Conservation (phyloP, 2,329 filamentous ascomycete species). For the Pseudonectria buxi region DNA sequence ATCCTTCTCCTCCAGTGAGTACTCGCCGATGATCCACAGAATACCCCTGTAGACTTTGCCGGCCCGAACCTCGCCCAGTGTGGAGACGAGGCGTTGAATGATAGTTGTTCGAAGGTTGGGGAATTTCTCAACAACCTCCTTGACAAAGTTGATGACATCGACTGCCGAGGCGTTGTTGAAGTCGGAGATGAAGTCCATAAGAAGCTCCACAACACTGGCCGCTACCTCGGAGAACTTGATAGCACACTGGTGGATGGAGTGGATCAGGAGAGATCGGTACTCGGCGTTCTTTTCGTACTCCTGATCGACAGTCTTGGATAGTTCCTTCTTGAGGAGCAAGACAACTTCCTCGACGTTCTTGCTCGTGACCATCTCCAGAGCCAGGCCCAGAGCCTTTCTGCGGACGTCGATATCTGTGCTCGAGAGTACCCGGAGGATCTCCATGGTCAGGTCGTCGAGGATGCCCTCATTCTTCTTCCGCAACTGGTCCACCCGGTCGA, state of each 20-base stretch:
- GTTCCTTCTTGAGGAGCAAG: conserved; percentile 91
- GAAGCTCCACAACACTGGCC: conserved; percentile 86
- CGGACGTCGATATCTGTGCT: conserved; percentile 95
- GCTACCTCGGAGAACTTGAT: conserved; percentile 99
- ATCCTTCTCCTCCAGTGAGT: conserved; percentile 86
- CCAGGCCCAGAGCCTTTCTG: conserved; percentile 81
- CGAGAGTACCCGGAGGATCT: conserved; percentile 88
- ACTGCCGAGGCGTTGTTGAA: conserved; percentile 96
- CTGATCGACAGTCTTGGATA: conserved; percentile 95
- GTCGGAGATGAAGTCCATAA: conserved; percentile 99
- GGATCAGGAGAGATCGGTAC: conserved; percentile 90
- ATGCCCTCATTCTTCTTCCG: conserved; percentile 85
- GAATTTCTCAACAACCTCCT: conserved; percentile 98
- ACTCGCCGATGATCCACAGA: conserved; percentile 96
- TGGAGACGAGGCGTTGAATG: conserved; percentile 80
- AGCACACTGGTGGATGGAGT: conserved; percentile 95
- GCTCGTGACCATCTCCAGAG: conserved; percentile 96
- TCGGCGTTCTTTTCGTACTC: conserved; percentile 98
- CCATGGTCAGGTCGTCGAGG: conserved; percentile 91
- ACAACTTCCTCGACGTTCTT: conserved; percentile 99
- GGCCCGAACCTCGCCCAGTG: conserved; percentile 84
- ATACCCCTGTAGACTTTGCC: conserved; percentile 97
- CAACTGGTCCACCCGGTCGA: conserved; percentile 86
- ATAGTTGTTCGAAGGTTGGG: conserved; percentile 82
- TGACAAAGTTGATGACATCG: conserved; percentile 97